Conservation (phyloP, 1,284 basidiomycete species). For the Cutaneotrichosporon sp. region DNA sequence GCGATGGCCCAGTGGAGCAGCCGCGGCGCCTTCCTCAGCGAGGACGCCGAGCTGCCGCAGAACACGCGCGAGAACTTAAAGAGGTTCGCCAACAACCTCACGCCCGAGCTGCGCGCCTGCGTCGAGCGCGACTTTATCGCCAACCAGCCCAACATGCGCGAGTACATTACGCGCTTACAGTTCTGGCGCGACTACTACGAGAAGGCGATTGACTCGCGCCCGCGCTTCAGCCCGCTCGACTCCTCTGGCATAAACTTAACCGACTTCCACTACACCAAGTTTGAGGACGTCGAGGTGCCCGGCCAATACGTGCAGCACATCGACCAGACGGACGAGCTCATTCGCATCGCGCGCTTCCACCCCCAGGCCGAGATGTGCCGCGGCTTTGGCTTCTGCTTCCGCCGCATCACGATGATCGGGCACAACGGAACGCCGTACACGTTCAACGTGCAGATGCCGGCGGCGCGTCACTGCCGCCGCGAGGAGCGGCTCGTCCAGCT, state of each 20-base stretch:
- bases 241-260: slow-evolving; percentile 89
- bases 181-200: slow-evolving; percentile 95
- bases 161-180: slow-evolving; percentile 88
- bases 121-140: slow-evolving; percentile 91
- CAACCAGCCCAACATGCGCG: slow-evolving; percentile 76
- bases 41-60: slow-evolving; percentile 72
- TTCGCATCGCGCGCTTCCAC: slow-evolving; percentile 87
- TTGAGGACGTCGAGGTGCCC: slow-evolving; percentile 97
- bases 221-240: slow-evolving; percentile 84
- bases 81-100: slow-evolving; percentile 70
- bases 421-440: slow-evolving; percentile 84
- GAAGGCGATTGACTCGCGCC: slow-evolving; percentile 75
- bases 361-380: slow-evolving; percentile 89
- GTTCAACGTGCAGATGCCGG: slow-evolving; percentile 90
- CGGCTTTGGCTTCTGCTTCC: slow-evolving; percentile 79
- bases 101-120: slow-evolving; percentile 69
- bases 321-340: slow-evolving; percentile 89
- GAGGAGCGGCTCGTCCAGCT: slow-evolving; percentile 94
- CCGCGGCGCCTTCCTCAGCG: slow-evolving; percentile 67
- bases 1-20: slow-evolving; percentile 67
- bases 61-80: slow-evolving; percentile 63
- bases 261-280: slow-evolving; percentile 97
- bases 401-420: slow-evolving; percentile 89
- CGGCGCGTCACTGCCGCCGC: slow-evolving; percentile 80
- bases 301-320: slow-evolving; percentile 98